These are phyloP conservation scores for Cystofilobasidium macerans DNA, from an alignment of 768 basidiomycete genomes.

Conservation along the genomic window DNA sequence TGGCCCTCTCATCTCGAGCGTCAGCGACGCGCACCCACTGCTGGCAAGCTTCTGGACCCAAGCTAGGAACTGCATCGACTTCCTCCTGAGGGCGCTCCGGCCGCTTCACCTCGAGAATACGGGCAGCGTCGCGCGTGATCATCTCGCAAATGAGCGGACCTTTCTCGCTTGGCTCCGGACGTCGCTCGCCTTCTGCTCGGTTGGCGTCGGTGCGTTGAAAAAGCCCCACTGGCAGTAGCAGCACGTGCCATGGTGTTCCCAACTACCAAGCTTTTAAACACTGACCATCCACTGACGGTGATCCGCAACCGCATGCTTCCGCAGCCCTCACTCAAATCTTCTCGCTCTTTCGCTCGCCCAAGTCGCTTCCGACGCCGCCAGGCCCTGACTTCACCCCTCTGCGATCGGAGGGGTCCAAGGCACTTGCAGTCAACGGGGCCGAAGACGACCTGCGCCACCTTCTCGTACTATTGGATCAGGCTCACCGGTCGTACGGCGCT, in stretches of 20 bases:
- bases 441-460: no score
- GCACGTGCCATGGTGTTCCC: no score
- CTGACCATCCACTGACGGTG: background rate
- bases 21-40: no score
- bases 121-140: conserved; percentile 19
- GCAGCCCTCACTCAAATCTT: conserved; percentile 29
- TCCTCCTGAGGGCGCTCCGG: background rate
- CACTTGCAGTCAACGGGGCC: no score
- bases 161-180: conserved; percentile 31
- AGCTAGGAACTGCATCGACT: background rate
- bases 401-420: no score
- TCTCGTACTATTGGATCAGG: no score
- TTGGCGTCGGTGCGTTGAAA: conserved; percentile 21
- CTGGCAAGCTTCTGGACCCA: no score
- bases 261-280: background rate
- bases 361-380: background rate
- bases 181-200: conserved; percentile 23
- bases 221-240: background rate
- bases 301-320: background rate
- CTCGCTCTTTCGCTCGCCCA: conserved; percentile 28
- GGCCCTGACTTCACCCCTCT: background rate
- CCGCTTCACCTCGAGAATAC: conserved; percentile 14
- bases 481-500: no score
- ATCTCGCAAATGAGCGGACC: conserved; percentile 29
- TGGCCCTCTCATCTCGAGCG: no score